Evolutionary conservation across 352 stramenopile genomes (phyloP).

Genomic region (Plasmopara muralis): DNA sequence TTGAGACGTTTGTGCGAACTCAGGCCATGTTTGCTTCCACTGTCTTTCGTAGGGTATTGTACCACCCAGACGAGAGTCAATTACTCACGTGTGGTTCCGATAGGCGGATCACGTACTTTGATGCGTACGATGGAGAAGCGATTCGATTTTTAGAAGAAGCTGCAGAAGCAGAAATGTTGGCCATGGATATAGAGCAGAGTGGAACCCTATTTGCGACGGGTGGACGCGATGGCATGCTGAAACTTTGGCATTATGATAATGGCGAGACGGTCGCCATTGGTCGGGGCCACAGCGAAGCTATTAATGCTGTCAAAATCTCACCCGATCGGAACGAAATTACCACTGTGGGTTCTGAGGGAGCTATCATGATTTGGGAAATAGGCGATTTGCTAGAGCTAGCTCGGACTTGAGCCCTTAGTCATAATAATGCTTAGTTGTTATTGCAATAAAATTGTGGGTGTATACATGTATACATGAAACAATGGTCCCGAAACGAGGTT

Average conservation of each 20-base stretch:
- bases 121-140: slow-evolving; percentile 91
- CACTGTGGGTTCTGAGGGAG: slow-evolving; percentile 91
- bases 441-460: too few species aligned
- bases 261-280: slow-evolving; percentile 84
- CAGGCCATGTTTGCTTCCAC: slow-evolving; percentile 95
- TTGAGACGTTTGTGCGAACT: slow-evolving; percentile 88
- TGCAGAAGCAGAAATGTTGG: slow-evolving; percentile 84
- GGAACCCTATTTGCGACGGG: slow-evolving; percentile 90
- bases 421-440: too few species aligned
- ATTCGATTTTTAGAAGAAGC: slow-evolving; percentile 94
- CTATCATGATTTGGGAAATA: slow-evolving; percentile 95
- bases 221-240: slow-evolving; percentile 87
- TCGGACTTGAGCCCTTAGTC: slow-evolving; percentile 2
- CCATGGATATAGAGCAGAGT: slow-evolving; percentile 88
- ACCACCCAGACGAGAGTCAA: slow-evolving; percentile 95
- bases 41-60: slow-evolving; percentile 91
- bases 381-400: slow-evolving; percentile 29
- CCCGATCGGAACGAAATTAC: slow-evolving; percentile 91
- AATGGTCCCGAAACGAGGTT: too few species aligned
- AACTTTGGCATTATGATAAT: slow-evolving; percentile 96
- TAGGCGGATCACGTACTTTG: slow-evolving; percentile 95
- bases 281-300: slow-evolving; percentile 90
- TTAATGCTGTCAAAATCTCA: slow-evolving; percentile 90
- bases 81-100: slow-evolving; percentile 94
- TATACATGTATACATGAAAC: too few species aligned